These are phyloP conservation scores for Quercus tomentella DNA, from an alignment of 331 rosid genomes.

Conservation along the genomic window DNA sequence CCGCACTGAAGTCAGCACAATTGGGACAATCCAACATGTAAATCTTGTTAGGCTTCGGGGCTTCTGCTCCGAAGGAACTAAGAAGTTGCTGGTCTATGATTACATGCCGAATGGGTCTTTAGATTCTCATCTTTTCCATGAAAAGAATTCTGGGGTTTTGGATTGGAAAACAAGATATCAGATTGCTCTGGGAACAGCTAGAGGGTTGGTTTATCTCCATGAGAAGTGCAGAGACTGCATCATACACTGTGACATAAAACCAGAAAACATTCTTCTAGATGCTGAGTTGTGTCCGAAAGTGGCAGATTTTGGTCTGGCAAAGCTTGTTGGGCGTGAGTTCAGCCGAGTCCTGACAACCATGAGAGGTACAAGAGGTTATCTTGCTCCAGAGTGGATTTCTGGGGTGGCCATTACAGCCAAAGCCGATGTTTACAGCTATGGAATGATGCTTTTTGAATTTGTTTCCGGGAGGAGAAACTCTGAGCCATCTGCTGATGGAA, in stretches of 20 bases:
- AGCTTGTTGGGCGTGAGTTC: slow-evolving; percentile 67
- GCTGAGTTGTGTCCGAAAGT: slow-evolving; percentile 53
- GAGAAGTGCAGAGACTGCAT: slow-evolving; percentile 45
- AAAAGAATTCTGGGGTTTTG: slow-evolving; percentile 25
- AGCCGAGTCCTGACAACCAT: slow-evolving; percentile 55
- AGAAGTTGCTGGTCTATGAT: slow-evolving; percentile 69
- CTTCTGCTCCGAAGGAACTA: slow-evolving; percentile 68
- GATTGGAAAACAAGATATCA: slow-evolving; percentile 79
- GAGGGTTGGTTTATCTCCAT: slow-evolving; percentile 75
- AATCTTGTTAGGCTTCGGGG: slow-evolving; percentile 74
- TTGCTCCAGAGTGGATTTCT: no score
- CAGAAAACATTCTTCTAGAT: slow-evolving; percentile 44
- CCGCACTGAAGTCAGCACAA: slow-evolving; percentile 68
- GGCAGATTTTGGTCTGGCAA: slow-evolving; percentile 76
- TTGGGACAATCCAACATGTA: slow-evolving; percentile 75
- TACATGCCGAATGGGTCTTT: slow-evolving; percentile 81
- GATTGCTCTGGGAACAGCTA: slow-evolving; percentile 74
- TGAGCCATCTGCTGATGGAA: slow-evolving; percentile 47
- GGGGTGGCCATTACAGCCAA: no score
- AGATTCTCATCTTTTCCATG: slow-evolving; percentile 50
- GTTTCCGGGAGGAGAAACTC: slow-evolving; percentile 44
- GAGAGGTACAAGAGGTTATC: slow-evolving; percentile 43
- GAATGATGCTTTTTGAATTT: slow-evolving; percentile 51
- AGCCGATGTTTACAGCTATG: slow-evolving; percentile 54
- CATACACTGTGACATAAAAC: slow-evolving; percentile 54